Evolutionary conservation across 257 asterid species (phyloP), one percentile per base, ranked within the genome.

Genomic region (Penstemon newberryi): DNA sequence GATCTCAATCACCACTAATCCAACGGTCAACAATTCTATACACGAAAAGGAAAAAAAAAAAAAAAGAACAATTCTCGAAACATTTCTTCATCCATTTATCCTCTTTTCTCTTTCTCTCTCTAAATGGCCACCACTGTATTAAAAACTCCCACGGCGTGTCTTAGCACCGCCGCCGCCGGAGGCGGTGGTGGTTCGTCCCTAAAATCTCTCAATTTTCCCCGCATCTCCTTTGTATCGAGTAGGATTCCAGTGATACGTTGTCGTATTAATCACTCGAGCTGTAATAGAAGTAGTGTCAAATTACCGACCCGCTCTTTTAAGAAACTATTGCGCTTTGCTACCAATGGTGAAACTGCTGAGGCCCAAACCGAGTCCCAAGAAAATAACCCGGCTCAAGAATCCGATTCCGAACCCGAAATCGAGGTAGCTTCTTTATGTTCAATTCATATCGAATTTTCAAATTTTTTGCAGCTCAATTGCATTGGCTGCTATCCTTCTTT

Each of bases 301-400:
- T 71, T 55, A 43, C 75, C 78, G 3, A 69, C 42, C 66, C 82
- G 81, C 60, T 74, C 79, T 57, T 38, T 38, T 56, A 61, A 43
- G 42, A 80, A 74, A 38, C 66, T 82, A 13, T 18, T 60, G 46
- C 54, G 63, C 5, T 86, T 70, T 53, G 80, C 86, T 76, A 74
- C 84, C 4, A 65, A 74, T 37, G 90, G 82, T 55, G 93, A 86
- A 50, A 63, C 83, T 44, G 75, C 69, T 36, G 87, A 80, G 72
- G 78, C 78, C 39, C 82, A 71, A 73, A 77, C 86, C 5, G 87
- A 80, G 73, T 67, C 79, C 25, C 77, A 64, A 39, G 87, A 76
- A 74, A 70, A 70, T 13, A 83, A 75, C 7, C 8, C 42, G 3
- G 64, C 43, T 40, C 49, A 5, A 41, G n/a, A 41, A 42, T 60